Percentiles rank a stretch among this genome's conserved stretches.
phyloP scores from a whole-genome alignment of 176 grass and related monocot genomes.

The Pontederia crassipes region DNA sequence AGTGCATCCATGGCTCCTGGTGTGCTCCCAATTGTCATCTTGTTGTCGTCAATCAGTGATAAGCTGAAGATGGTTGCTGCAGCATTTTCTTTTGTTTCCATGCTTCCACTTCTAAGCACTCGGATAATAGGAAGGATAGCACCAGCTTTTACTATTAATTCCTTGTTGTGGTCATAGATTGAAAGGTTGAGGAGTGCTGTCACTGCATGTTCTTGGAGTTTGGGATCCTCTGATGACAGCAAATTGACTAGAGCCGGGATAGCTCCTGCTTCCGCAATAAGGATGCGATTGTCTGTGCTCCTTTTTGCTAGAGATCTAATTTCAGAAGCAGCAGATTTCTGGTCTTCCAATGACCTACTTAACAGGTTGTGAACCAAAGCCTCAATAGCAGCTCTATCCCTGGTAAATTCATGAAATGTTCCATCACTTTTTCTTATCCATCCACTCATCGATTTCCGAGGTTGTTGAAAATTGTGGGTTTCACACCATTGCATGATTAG shows the following conservation, averaged over 20 bases:
- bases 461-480: constrained; percentile 60
- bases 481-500: constrained; percentile 96
- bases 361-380: constrained; percentile 56
- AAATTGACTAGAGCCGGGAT: constrained; percentile 68
- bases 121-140: constrained; percentile 77
- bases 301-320: constrained; percentile 86
- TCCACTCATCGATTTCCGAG: constrained; percentile 27
- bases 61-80: constrained; percentile 91
- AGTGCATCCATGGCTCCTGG: constrained; percentile 71
- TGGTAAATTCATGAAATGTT: constrained; percentile 47
- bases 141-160: constrained; percentile 72
- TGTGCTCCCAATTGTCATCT: constrained; percentile 84
- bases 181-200: constrained; percentile 83
- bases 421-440: constrained; percentile 47
- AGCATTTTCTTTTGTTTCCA: constrained; percentile 97
- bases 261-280: constrained; percentile 77
- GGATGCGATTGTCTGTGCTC: constrained; percentile 79
- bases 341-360: constrained; percentile 58
- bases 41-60: constrained; percentile 87
- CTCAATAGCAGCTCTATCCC: constrained; percentile 60
- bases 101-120: constrained; percentile 56
- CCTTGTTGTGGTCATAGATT: constrained; percentile 97
- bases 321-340: constrained; percentile 74
- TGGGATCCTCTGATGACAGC: constrained; percentile 60
- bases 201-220: constrained; percentile 88